Percentiles rank a stretch among this genome's conserved stretches.
phyloP scores from a whole-genome alignment of 257 asterid species.

The Thymus quinquecostatus region DNA sequence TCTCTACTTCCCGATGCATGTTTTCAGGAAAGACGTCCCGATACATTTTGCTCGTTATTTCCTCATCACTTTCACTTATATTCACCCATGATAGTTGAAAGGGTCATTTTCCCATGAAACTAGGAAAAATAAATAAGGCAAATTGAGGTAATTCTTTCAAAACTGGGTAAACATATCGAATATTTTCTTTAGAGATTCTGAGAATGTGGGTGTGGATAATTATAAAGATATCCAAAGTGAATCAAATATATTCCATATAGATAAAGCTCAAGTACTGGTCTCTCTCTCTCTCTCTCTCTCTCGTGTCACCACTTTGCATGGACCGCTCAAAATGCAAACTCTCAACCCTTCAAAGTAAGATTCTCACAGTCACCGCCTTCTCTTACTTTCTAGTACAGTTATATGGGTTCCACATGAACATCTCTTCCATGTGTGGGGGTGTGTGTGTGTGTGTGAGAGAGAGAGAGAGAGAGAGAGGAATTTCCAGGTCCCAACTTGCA shows the following conservation, averaged over 20 bases:
- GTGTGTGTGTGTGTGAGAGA: not conserved
- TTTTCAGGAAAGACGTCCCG: not conserved
- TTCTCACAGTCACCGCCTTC: not conserved
- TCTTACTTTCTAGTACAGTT: not conserved
- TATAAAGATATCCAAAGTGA: constrained; percentile 18
- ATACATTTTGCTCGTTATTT: not conserved
- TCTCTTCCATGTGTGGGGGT: not conserved
- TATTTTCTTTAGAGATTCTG: not conserved
- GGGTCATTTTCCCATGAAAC: no score
- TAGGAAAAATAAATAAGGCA: not conserved
- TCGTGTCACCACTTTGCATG: not conserved
- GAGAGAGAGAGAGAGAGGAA: not conserved
- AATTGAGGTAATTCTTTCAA: no score
- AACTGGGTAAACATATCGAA: not conserved
- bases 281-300: not conserved
- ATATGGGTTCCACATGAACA: not conserved
- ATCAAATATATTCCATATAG: constrained; percentile 35
- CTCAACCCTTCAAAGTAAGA: constrained; percentile 27
- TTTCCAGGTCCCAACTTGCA: no score
- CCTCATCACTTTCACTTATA: not conserved
- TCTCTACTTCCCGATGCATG: not conserved
- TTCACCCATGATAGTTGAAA: not conserved
- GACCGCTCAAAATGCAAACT: not conserved
- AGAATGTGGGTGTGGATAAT: constrained; percentile 28
- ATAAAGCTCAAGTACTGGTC: constrained; percentile 9